Evolutionary conservation across 2,329 filamentous ascomycete species (phyloP), one percentile per base, ranked within the genome.

Genomic region (Aureobasidium sp.): DNA sequence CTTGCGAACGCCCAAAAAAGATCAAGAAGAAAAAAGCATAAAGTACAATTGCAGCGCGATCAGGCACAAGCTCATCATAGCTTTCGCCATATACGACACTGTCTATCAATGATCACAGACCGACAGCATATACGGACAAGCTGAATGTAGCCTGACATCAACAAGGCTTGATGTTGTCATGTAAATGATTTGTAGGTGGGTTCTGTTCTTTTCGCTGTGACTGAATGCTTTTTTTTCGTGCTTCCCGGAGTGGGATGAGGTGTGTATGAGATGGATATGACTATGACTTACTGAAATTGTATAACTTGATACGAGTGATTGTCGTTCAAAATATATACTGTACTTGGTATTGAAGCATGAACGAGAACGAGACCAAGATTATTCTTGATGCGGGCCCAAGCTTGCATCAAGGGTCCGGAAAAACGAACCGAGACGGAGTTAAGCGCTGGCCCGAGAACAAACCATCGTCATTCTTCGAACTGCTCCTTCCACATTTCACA

Each of bases 381-480:
- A 60, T 60, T 60, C 57, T 60, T 51, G 57, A 60, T 60, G 34
- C 34, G 44, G 44, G 45, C 20, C 45, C 22, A 34, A 60, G 57
- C 45, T 60, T 47, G 9, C 0, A 5, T 1, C 22, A 25, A 25
- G 25, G 4, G 15, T 25, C 22, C 57, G 36, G 25, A 25, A 47
- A 5, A 15, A 4, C 55, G 55, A 31, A 48, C 42, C 42, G 29
- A 39, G 31, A 27, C 55, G 55, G 42, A 39, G 41, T 59, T 51
- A 60, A 51, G 57, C 20, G n/a, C 17, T 31, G 52, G 52, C 22
- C 20, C n/a, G 5, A 44, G 52, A 57, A 57, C 15, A 36, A 45
- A 29, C 45, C 34, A 60, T 60, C 57, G 45, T 60, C 44, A 60
- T 47, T 41, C 48, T 55, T 42, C 9, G 22, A 25, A 2, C 15